Evolutionary conservation across 2,329 filamentous ascomycete genomes (phyloP), one percentile per base, ranked within the genome.

Genomic region (Purpureocillium takamizusanense): DNA sequence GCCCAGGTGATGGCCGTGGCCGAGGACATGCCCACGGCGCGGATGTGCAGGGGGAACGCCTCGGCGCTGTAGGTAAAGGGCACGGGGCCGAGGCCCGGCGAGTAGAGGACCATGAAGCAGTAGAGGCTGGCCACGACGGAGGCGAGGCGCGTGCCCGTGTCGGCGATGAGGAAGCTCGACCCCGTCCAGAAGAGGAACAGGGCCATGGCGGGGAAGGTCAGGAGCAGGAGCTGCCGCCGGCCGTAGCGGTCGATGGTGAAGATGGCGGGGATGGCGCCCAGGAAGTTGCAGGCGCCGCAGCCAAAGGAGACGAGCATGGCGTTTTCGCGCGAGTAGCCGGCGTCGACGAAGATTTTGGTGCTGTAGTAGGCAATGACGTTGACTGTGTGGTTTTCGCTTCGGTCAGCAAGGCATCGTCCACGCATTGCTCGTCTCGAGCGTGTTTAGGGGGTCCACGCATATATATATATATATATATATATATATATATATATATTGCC

Each of bases 21-120:
- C 0, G 69, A 59, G 0, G 68, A 66, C 72, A 76, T 76, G 12
- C 72, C 72, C 38, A 73, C 65, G 9, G 70, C 69, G 35, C 74
- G 66, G 10, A 76, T 66, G 33, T 76, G 74, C 0, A 77, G 55
- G 0, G 74, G 73, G 45, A 76, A 77, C 0, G 72, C 74, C 46
- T 78, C 74, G 1, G 74, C 74, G 0, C 70, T 74, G 50, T 78
- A 78, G 0, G 73, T 77, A 46, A 77, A 77, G 0, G 74, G 73
- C 0, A 78, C 74, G 0, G 74, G 72, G 0, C 74, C 74, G 35
- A 74, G 69, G 13, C 74, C 73, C 0, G 72, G 70, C 0, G 61
- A 65, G 46, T 66, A 66, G 11, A 63, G 52, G 1, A 59, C 55
- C 46, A 59, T 61, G 38, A 66, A 66, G 4, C 63, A 42, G 42